Conservation (phyloP, 768 basidiomycete genomes). For the Suillus americanus region DNA sequence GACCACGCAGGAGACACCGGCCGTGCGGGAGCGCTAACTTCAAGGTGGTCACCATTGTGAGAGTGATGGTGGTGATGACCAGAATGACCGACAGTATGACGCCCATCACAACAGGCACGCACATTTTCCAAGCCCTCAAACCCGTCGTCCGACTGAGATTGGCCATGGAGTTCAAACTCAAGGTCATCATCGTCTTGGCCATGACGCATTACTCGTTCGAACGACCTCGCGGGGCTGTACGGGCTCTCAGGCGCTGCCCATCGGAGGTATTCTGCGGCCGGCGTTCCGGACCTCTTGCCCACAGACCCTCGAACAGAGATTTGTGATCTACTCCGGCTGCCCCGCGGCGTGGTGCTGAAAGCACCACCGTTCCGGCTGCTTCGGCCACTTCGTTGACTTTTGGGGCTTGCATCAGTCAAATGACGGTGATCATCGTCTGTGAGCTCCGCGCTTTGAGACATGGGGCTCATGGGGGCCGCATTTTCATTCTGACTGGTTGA, state of each 20-base stretch:
- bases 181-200: slow-evolving; percentile 59
- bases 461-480: slow-evolving; percentile 47
- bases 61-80: slow-evolving; percentile 58
- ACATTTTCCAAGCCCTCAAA: slow-evolving; percentile 96
- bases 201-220: slow-evolving; percentile 48
- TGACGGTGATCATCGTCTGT: slow-evolving; percentile 55
- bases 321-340: slow-evolving; percentile 77
- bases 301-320: slow-evolving; percentile 70
- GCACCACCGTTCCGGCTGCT: slow-evolving; percentile 59
- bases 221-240: slow-evolving; percentile 72
- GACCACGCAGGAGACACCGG: slow-evolving; percentile 85
- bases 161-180: slow-evolving; percentile 84
- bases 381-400: slow-evolving; percentile 70
- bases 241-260: slow-evolving; percentile 76
- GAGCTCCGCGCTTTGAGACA: slow-evolving; percentile 41
- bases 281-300: slow-evolving; percentile 86
- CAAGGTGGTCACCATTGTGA: slow-evolving; percentile 48
- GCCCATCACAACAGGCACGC: slow-evolving; percentile 85
- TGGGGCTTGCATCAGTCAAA: slow-evolving; percentile 55
- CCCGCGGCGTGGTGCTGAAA: slow-evolving; percentile 77
- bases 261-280: slow-evolving; percentile 87
- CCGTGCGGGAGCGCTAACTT: slow-evolving; percentile 48
- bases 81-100: slow-evolving; percentile 77
- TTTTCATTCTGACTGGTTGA: slow-evolving; percentile 31
- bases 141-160: slow-evolving; percentile 68